A percentile compares a stretch with the other conserved stretches of the same genome.
phyloP scores from a whole-genome alignment of 306 rosid species.

The Prunus fruticosa region DNA sequence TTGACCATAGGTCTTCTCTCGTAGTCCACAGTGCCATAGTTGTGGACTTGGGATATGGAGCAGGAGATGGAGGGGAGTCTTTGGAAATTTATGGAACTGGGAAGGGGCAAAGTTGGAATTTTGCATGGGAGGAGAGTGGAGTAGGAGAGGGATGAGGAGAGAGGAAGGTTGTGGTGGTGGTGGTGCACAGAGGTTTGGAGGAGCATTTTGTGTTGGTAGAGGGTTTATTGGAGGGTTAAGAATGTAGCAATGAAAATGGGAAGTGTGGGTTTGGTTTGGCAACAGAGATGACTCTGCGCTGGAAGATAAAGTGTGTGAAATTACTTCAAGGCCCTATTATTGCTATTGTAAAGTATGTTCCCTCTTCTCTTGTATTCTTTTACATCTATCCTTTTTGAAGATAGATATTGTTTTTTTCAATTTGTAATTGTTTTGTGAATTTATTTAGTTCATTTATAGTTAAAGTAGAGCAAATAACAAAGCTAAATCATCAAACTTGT shows the following conservation, averaged over 20 bases:
- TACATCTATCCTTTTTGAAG: too few relatives aligned
- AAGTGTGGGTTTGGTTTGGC: background rate
- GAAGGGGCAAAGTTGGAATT: conserved; percentile 22
- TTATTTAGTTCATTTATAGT: too few relatives aligned
- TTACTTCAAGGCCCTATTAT: conserved; percentile 1
- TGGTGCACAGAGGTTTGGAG: conserved; percentile 52
- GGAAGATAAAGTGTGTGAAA: conserved; percentile 22
- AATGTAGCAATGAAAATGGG: background rate
- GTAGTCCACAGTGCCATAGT: conserved; percentile 67
- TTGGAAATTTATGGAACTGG: conserved; percentile 5
- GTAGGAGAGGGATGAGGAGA: conserved; percentile 50
- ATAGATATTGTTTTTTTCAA: too few relatives aligned
- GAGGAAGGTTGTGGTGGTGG: conserved; percentile 35
- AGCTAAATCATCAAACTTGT: too few relatives aligned
- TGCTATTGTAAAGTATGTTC: background rate
- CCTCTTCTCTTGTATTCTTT: background rate
- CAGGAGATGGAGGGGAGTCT: conserved; percentile 36
- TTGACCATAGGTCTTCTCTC: conserved; percentile 58
- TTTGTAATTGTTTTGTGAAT: too few relatives aligned
- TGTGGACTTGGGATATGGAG: conserved; percentile 57
- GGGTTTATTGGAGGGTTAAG: background rate
- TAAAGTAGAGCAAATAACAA: too few relatives aligned
- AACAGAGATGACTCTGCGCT: background rate
- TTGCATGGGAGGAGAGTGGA: conserved; percentile 24
- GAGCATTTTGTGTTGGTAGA: conserved; percentile 29